Base-by-base conservation (phyloP, 108 stramenopile genomes). In the Mayamaea pseudoterrestris region DNA sequence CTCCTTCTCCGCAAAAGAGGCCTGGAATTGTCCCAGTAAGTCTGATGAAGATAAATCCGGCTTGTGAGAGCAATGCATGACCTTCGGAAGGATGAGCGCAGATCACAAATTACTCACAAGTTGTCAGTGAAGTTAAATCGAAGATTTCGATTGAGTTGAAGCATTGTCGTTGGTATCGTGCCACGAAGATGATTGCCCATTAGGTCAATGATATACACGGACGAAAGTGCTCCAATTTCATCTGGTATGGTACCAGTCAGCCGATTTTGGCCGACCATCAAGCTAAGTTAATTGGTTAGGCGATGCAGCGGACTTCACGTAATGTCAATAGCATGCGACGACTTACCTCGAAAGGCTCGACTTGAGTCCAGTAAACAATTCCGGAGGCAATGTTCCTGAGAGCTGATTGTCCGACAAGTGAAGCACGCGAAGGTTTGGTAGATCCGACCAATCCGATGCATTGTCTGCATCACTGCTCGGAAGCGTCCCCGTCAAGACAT, bases 341-440 rank as follows among this genome's bases (percentile, higher is more conserved):
- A 16, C 12, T 42, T 8, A 14, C 12, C 8, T 14, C 17, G 11
- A 16, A 3, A 34, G 30, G 5, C 3, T 18, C 12, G 48, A 30
- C 16, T 40, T 36, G 8, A 36, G 14, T 40, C 30, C 48, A 34
- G 17, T 17, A 26, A n/a, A 7, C 3, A 49, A 17, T 8, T 26
- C 35, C 9, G n/a, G 35, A n/a, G 73, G 63, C 16, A 81, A 44
- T 2, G 72, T 73, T 12, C 79, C 80, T 11, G 68, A 61, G 6
- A 80, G 41, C 4, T 30, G 47, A 50, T 76, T 76, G n/a, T 54
- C 58, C 29, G 76, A 73, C 18, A 66, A 25, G 57, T 76, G 80
- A n/a, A n/a, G n/a, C 32, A 39, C 20, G 3, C 8, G 3, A 5
- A 39, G 20, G 3, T 39, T 39, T 3, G 37, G 18, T 5, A 39